Evolutionary conservation across 83 land plant genomes (phyloP), one percentile per base, ranked within the genome.

Genomic region (Picea abies): DNA sequence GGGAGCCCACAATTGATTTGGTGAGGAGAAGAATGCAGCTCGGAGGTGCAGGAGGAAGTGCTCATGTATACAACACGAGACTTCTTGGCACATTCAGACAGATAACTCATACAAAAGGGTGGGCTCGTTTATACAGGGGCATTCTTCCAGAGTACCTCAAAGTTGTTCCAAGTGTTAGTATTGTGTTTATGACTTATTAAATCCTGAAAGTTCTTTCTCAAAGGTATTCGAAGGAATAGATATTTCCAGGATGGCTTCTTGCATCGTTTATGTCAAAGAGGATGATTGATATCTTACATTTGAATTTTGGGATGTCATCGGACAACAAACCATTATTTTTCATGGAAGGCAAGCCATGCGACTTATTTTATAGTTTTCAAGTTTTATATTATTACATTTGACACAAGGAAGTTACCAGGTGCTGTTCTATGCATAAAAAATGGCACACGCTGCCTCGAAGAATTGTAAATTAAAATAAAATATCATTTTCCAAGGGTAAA

Each of bases 171-270:
- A 90, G 96, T 81, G 96, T 96, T 3, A 93, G 94, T 41, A 96
- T 96, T 78, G 91, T 92, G 56, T 96, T 96, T 82, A 94, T 94
- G 97, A 96, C 97, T 1, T 96, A 96, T 41, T 95, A 93, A 85
- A 79, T 88, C 58, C 63, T 96, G 79, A 96, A 96, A 82, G 81
- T 20, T 4, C 80, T 91, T 52, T 83, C 88, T 26, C 65, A 11
- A 35, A 60, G 64, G 80, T 44, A 61, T 58, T 60, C 44, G 29
- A 62, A 78, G 80, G 80, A 78, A 29, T 78, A 78, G 41, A 78
- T 32, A 25, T 78, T 29, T 29, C 64, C 63, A 78, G 63, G 41
- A 5, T 60, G 80, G 60, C 60, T 2, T 56, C 60, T 3, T 56
- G 60, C 60, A 56, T 3, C 60, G 3, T 56, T 3, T 12, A 52